Conservation (phyloP, 345 rosid species). For the Cochlearia excelsa region DNA sequence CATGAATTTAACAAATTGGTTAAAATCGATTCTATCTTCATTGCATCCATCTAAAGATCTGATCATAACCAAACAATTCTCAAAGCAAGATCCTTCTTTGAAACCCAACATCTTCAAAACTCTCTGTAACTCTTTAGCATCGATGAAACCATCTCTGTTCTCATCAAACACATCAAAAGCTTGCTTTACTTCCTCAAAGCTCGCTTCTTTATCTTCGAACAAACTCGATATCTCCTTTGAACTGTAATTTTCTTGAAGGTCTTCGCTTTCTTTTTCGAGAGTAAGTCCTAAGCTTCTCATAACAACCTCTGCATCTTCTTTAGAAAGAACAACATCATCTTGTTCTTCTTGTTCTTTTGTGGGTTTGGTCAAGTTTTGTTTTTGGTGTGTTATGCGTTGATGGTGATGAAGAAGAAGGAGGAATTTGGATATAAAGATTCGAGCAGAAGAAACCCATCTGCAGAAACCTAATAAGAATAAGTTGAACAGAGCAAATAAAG, state of each 20-base stretch:
- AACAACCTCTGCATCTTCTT: constrained; percentile 61
- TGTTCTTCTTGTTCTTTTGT: too few species aligned
- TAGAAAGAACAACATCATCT: constrained; percentile 25
- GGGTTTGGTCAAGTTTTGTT: constrained; percentile 7
- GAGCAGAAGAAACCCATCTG: constrained; percentile 29
- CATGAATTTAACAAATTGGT: constrained; percentile 70
- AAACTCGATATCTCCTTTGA: constrained; percentile 45
- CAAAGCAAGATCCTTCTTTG: constrained; percentile 43
- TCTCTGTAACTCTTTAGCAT: constrained; percentile 67
- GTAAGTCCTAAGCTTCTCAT: constrained; percentile 58
- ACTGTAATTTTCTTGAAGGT: constrained; percentile 18
- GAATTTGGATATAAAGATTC: constrained; percentile 37
- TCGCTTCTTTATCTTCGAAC: constrained; percentile 77
- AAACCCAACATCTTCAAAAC: constrained; percentile 52
- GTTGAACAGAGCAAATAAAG: constrained; percentile 31
- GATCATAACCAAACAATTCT: constrained; percentile 66
- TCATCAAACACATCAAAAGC: constrained; percentile 79
- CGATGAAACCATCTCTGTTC: constrained; percentile 74
- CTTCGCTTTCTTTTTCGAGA: constrained; percentile 41
- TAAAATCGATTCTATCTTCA: constrained; percentile 65
- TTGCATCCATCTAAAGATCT: constrained; percentile 46
- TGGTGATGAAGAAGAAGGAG: constrained; percentile 39
- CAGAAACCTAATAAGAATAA: constrained; percentile 31
- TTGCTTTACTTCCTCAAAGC: constrained; percentile 69
- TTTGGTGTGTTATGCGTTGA: constrained; percentile 11